Evolutionary conservation across 116 monocot genomes (phyloP).

Genomic region (Papilionanthe hybrid): DNA sequence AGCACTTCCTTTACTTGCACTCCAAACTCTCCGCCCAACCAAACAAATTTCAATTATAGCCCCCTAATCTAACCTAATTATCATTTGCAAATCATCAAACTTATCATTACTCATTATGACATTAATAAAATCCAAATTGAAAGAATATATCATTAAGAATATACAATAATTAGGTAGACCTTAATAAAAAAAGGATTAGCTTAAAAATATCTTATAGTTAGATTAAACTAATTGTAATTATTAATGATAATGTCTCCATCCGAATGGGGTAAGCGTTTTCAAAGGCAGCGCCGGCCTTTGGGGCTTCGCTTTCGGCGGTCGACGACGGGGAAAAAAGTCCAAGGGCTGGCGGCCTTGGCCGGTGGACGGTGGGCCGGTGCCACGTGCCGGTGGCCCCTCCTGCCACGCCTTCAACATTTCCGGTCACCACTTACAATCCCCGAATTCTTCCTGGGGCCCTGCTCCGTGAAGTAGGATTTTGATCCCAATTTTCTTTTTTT

Average conservation of each 20-base stretch:
- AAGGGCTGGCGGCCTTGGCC: not conserved
- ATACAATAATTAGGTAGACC: too few species aligned
- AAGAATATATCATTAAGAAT: too few species aligned
- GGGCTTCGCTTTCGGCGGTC: constrained; percentile 9
- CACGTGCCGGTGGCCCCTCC: not conserved
- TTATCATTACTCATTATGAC: not conserved
- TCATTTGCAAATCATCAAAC: not conserved
- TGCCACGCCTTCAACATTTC: not conserved
- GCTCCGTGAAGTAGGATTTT: too few species aligned
- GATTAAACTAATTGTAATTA: not conserved
- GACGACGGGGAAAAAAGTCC: constrained; percentile 2
- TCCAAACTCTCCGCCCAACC: not conserved
- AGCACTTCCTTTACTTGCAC: not conserved
- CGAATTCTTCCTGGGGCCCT: not conserved
- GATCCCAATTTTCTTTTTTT: too few species aligned
- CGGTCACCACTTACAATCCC: not conserved
- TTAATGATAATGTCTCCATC: not conserved
- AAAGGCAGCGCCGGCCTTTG: constrained; percentile 10
- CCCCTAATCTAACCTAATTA: not conserved
- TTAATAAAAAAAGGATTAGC: not conserved
- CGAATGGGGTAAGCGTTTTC: not conserved
- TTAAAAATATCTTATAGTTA: not conserved
- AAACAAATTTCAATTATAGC: not conserved
- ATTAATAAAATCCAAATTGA: not conserved
- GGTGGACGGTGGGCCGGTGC: not conserved